phyloP scores from a whole-genome alignment of 2,329 filamentous ascomycete species.

The Mollisia scopiformis region DNA sequence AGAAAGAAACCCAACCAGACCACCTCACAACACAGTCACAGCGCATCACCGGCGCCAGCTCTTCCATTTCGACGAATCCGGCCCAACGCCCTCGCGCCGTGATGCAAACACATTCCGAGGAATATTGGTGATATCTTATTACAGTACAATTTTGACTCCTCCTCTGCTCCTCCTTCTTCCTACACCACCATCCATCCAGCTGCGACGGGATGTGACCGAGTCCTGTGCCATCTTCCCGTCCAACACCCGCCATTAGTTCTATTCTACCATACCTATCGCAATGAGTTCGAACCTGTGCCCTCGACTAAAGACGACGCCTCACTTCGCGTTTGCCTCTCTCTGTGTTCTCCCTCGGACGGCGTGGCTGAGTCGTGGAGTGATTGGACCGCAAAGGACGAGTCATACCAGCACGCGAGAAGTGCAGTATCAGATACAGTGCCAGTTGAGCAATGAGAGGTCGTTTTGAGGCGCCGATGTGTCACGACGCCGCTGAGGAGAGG shows the following conservation, averaged over 20 bases:
- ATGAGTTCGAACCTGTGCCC: neutral
- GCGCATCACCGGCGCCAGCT: neutral
- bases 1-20: neutral
- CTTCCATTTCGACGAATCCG: neutral
- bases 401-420: slow-evolving; percentile 9
- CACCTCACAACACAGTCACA: neutral
- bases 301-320: slow-evolving; percentile 9
- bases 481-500: neutral
- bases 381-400: slow-evolving; percentile 27
- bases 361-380: neutral
- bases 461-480: slow-evolving; percentile 19
- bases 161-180: neutral
- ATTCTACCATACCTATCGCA: neutral
- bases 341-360: slow-evolving; percentile 1
- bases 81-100: neutral
- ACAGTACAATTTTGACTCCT: neutral
- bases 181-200: neutral
- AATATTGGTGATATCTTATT: neutral
- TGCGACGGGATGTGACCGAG: neutral
- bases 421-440: slow-evolving; percentile 18
- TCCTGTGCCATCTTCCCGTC: no score
- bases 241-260: no score
- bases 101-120: neutral
- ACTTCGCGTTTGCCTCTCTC: slow-evolving; percentile 9
- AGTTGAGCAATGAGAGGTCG: slow-evolving; percentile 22